A percentile compares a stretch with the other conserved stretches of the same genome.
phyloP scores from a whole-genome alignment of 768 basidiomycete species.

The Tephrocybe sp. region DNA sequence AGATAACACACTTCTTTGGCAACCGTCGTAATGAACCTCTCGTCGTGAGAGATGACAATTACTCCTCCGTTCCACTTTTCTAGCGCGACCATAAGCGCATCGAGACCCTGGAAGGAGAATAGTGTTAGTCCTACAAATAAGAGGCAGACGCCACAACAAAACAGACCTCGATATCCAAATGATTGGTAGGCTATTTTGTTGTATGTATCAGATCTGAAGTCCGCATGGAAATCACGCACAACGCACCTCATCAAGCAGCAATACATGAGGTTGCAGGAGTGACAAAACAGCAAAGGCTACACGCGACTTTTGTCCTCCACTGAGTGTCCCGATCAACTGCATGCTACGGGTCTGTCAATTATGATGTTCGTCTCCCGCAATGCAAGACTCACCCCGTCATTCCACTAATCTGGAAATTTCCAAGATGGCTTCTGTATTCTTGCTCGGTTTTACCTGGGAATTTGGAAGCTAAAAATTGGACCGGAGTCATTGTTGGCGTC shows the following conservation, averaged over 20 bases:
- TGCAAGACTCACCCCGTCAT: conserved; percentile 70
- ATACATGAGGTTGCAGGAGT: conserved; percentile 84
- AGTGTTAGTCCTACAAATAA: background rate
- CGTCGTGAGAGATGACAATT: conserved; percentile 94
- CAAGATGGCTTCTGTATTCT: conserved; percentile 92
- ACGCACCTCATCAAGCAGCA: conserved; percentile 89
- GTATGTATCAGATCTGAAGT: conserved; percentile 4
- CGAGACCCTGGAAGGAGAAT: conserved; percentile 67
- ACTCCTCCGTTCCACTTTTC: conserved; percentile 86
- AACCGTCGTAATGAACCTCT: conserved; percentile 89
- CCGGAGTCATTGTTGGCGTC: conserved; percentile 80
- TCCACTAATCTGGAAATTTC: conserved; percentile 96
- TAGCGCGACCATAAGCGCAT: conserved; percentile 87
- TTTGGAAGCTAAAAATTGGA: conserved; percentile 87
- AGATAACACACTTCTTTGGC: conserved; percentile 66
- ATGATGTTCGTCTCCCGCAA: background rate
- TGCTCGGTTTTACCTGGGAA: conserved; percentile 96
- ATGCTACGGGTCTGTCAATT: conserved; percentile 39
- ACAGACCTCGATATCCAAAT: conserved; percentile 86
- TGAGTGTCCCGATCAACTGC: conserved; percentile 87
- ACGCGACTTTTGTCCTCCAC: conserved; percentile 94
- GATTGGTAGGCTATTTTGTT: conserved; percentile 78
- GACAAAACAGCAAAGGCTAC: conserved; percentile 90
- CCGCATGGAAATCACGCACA: background rate
- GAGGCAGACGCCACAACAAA: background rate